Percentiles rank a stretch among this genome's conserved stretches.
Conservation (phyloP, 345 rosid species). For the Physaria fendleri region DNA sequence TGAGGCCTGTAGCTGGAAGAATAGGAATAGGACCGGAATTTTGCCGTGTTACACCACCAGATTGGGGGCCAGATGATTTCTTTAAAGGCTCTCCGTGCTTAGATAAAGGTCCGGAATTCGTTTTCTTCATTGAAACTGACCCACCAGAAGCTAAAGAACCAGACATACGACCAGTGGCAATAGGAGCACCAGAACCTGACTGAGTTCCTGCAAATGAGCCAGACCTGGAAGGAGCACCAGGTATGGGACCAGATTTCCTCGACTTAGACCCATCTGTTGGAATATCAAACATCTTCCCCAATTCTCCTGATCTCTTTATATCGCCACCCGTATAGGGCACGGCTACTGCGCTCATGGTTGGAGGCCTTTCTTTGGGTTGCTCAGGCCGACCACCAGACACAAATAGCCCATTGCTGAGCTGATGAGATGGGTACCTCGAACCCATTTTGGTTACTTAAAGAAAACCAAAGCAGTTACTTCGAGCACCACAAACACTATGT, state of each 20-base stretch:
- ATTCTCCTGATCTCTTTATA: constrained; percentile 90
- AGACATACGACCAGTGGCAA: constrained; percentile 63
- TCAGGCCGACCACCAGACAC: constrained; percentile 97
- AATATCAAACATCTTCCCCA: constrained; percentile 99
- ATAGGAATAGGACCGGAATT: constrained; percentile 86
- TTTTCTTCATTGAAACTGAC: constrained; percentile 81
- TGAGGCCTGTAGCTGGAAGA: constrained; percentile 93
- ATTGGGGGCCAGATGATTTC: constrained; percentile 95
- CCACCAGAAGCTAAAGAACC: constrained; percentile 65
- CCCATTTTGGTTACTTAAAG: constrained; percentile 54
- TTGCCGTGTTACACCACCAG: constrained; percentile 90
- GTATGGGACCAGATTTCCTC: constrained; percentile 93
- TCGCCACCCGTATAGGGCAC: constrained; percentile 99
- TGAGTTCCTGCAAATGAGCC: constrained; percentile 94
- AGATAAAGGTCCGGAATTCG: constrained; percentile 91
- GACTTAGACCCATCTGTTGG: constrained; percentile 83
- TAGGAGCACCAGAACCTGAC: constrained; percentile 72
- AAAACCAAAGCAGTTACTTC: constrained; percentile 12
- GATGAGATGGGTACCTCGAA: constrained; percentile 95
- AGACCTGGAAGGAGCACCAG: constrained; percentile 72
- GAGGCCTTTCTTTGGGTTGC: constrained; percentile 90
- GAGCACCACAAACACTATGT: neutral
- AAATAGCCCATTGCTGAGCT: constrained; percentile 91
- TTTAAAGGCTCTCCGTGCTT: constrained; percentile 94
- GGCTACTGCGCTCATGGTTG: constrained; percentile 86